Conservation (phyloP, 1,284 basidiomycete genomes). For the Grifola frondosa region DNA sequence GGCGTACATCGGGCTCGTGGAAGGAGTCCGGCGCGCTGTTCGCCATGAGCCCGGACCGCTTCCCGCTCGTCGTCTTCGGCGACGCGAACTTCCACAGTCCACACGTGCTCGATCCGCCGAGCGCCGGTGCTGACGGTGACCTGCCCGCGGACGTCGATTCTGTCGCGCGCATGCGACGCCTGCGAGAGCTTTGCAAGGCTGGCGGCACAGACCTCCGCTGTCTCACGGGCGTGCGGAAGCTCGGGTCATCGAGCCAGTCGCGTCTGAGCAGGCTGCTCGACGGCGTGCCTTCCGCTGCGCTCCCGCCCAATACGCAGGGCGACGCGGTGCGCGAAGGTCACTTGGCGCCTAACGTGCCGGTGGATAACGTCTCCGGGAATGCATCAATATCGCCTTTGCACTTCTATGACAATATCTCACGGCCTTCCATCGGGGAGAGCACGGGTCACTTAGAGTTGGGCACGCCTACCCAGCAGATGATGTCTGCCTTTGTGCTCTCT, state of each 20-base stretch:
- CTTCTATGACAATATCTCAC: conserved; percentile 7
- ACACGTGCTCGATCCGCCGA: conserved; percentile 15
- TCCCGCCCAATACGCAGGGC: conserved; percentile 15
- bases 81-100: conserved; percentile 37
- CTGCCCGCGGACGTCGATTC: conserved; percentile 44
- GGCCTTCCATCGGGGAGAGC: conserved; percentile 1
- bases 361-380: conserved; percentile 2
- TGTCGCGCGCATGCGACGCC: conserved; percentile 38
- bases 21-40: conserved; percentile 72
- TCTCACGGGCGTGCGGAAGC: conserved; percentile 54
- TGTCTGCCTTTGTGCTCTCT: conserved; percentile 20
- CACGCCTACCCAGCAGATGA: conserved; percentile 10
- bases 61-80: conserved; percentile 74
- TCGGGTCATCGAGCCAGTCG: conserved; percentile 41
- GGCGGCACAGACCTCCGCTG: conserved; percentile 52
- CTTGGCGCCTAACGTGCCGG: not conserved
- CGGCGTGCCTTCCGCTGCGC: conserved; percentile 30
- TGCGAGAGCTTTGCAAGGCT: conserved; percentile 34
- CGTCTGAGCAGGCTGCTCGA: conserved; percentile 36
- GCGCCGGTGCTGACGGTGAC: conserved; percentile 26
- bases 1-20: conserved; percentile 75
- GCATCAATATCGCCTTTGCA: conserved; percentile 5
- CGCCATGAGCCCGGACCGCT: conserved; percentile 73
- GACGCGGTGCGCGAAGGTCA: conserved; percentile 3
- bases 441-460: not conserved